phyloP scores from a whole-genome alignment of 176 grass and related monocot species.

The Canna indica region DNA sequence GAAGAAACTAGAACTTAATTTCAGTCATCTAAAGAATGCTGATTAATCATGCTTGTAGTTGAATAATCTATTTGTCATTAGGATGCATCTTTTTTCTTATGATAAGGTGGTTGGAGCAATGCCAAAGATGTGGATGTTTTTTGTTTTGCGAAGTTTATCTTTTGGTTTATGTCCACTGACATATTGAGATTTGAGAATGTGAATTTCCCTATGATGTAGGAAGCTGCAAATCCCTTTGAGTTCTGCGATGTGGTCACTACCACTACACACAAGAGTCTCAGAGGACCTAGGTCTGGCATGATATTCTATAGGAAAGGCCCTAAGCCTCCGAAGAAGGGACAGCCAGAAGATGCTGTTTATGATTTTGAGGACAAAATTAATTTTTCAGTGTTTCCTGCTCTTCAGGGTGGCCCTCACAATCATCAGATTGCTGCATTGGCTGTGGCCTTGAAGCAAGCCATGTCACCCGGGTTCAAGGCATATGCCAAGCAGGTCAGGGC shows the following conservation, averaged over 20 bases:
- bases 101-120: too few species aligned
- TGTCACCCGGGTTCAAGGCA: slow-evolving; percentile 72
- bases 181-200: too few species aligned
- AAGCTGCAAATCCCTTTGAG: slow-evolving; percentile 93
- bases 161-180: neutral
- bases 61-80: too few species aligned
- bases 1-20: too few species aligned
- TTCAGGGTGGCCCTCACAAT: slow-evolving; percentile 96
- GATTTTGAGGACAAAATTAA: slow-evolving; percentile 94
- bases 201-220: too few species aligned
- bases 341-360: slow-evolving; percentile 81
- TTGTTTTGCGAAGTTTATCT: neutral
- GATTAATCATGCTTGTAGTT: too few species aligned
- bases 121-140: too few species aligned
- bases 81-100: too few species aligned
- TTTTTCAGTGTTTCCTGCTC: slow-evolving; percentile 87
- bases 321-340: slow-evolving; percentile 93
- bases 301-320: slow-evolving; percentile 98
- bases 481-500: slow-evolving; percentile 95
- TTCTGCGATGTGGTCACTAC: slow-evolving; percentile 92
- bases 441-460: slow-evolving; percentile 74
- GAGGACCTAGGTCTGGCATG: slow-evolving; percentile 92
- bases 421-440: slow-evolving; percentile 95
- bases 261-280: slow-evolving; percentile 89
- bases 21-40: too few species aligned